phyloP scores from a whole-genome alignment of 331 rosid genomes.

The Erythrophleum ivorense region DNA sequence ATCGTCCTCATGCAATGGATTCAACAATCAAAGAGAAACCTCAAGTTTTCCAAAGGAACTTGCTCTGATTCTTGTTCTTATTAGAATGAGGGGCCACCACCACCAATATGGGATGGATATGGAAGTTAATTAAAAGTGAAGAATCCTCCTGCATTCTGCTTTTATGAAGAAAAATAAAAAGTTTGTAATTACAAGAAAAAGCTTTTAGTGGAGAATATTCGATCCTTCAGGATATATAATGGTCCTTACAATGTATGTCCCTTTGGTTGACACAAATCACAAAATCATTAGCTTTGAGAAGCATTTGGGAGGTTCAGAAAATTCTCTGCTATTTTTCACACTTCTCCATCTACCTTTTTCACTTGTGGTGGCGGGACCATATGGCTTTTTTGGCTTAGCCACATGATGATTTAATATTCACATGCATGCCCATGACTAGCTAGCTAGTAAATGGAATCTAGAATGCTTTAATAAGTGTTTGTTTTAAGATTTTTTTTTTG shows the following conservation, averaged over 20 bases:
- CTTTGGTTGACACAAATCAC: conserved; percentile 21
- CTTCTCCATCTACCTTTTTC: neutral
- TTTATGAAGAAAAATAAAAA: neutral
- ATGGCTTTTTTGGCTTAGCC: neutral
- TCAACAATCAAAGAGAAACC: neutral
- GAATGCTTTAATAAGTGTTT: too few relatives aligned
- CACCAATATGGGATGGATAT: conserved; percentile 15
- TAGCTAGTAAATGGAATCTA: neutral
- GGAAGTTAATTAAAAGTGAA: conserved; percentile 21
- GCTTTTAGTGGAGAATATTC: neutral
- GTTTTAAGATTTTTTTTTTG: too few relatives aligned
- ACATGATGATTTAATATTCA: neutral
- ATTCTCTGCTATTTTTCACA: neutral
- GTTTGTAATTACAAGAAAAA: neutral
- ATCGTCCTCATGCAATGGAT: neutral
- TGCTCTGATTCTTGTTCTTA: neutral
- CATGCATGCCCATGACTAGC: neutral
- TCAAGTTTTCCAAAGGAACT: neutral
- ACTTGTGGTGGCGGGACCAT: conserved; percentile 9
- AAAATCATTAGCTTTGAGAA: conserved; percentile 8
- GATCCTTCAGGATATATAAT: neutral
- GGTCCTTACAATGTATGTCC: neutral
- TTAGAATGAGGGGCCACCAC: conserved; percentile 40
- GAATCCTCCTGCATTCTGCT: conserved; percentile 29
- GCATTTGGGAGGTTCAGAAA: conserved; percentile 14